Base-by-base conservation (phyloP, 2,329 filamentous ascomycete genomes). In the Hypoxylon sp. region DNA sequence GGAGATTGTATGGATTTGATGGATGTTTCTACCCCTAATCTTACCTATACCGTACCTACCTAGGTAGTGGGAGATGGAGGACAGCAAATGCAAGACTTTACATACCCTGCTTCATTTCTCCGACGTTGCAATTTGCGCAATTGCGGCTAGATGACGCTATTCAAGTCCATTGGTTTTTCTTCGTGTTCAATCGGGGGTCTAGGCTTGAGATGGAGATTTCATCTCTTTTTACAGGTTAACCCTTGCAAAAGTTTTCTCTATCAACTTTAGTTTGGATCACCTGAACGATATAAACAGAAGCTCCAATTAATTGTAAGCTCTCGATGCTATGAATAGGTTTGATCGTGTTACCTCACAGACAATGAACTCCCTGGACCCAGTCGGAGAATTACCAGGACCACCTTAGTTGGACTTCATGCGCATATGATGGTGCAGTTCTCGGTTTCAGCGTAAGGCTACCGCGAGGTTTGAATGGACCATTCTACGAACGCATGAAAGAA, bases 111-210 rank as follows among this genome's bases (percentile, higher is more conserved):
- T 61, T 55, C 52, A 68, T 66, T 61, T 61, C 56, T 67, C 65
- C 63, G 64, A 68, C 50, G 66, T 72, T 68, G 39, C 65, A 71
- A 70, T 68, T 67, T 71, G 48, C 69, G 63, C 68, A 63, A 61
- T 70, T 63, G 51, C 48, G 29, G 39, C 57, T 67, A 56, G 57
- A 70, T 61, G 67, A 62, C 67, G 62, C 67, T 67, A 67, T 62
- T 53, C 56, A 35, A 51, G 50, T 56, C 47, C 52, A 53, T 44
- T 52, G 24, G 53, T n/a, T 55, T 59, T 58, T 24, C 42, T 44
- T 66, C 57, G 48, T 65, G 44, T 47, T 59, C 53, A 55, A 62
- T 56, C 35, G 22, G 47, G 47, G 52, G 53, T 46, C 55, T 60
- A 52, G 62, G 19, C 42, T 48, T 26, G 19, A 67, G 50, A 46